phyloP scores from a whole-genome alignment of 2,329 filamentous ascomycete genomes.

The Pleomassaria siparia region DNA sequence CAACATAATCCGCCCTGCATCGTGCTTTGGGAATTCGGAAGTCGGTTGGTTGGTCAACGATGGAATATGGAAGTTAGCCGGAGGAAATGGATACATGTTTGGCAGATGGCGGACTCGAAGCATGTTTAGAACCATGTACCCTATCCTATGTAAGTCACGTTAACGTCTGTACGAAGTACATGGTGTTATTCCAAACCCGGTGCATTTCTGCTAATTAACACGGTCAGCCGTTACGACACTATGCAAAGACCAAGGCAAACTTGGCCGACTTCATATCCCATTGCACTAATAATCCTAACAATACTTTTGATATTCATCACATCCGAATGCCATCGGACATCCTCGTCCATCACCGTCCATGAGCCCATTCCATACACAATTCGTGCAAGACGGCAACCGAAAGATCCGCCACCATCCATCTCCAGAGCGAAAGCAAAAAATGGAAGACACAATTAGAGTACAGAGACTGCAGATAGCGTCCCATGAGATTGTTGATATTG shows the following conservation, averaged over 20 bases:
- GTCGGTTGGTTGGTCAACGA: too few relatives aligned
- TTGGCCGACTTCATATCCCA: constrained; percentile 10
- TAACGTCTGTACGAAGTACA: too few relatives aligned
- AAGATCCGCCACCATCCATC: neutral
- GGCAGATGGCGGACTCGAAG: too few relatives aligned
- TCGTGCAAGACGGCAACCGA: neutral
- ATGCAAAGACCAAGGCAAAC: neutral
- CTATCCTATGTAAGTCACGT: too few relatives aligned
- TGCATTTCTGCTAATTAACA: too few relatives aligned
- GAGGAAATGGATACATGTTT: too few relatives aligned
- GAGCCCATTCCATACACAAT: neutral
- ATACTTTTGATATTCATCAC: constrained; percentile 4
- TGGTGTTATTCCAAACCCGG: too few relatives aligned
- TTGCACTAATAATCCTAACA: constrained; percentile 9
- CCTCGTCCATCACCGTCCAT: constrained; percentile 1
- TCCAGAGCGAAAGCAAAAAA: neutral
- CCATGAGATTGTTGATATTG: constrained; percentile 30
- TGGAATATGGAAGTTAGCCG: too few relatives aligned
- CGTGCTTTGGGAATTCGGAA: too few relatives aligned
- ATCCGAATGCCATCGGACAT: constrained; percentile 1
- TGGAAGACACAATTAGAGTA: constrained; percentile 23
- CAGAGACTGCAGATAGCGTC: constrained; percentile 13
- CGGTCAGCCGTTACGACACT: too few relatives aligned
- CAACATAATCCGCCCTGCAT: too few relatives aligned
- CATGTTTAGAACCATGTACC: too few relatives aligned